Percentiles rank a stretch among this genome's conserved stretches.
Conservation (phyloP, 1,284 basidiomycete species). For the Hypsizygus ulmarius region DNA sequence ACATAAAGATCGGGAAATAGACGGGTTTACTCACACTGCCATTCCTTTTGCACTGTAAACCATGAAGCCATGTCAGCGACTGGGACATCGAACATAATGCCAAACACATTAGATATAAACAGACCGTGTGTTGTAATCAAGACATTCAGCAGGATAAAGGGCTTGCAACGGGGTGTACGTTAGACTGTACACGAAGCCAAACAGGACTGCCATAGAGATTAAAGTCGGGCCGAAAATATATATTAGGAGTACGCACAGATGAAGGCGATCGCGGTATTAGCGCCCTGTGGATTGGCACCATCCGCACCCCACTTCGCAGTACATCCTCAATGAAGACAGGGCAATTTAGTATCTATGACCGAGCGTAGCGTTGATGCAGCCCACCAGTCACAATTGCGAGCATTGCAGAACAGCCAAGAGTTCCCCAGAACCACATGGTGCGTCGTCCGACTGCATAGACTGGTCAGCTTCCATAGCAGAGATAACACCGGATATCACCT, state of each 20-base stretch:
- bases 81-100: not conserved
- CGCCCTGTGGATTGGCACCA: conserved; percentile 37
- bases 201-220: conserved; percentile 36
- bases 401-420: conserved; percentile 34
- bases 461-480: conserved; percentile 10
- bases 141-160: conserved; percentile 54
- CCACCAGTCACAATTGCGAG: conserved; percentile 40
- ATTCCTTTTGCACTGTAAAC: conserved; percentile 51
- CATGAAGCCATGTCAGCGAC: not conserved
- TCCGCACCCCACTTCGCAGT: conserved; percentile 39
- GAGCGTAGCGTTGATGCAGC: not conserved
- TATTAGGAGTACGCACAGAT: conserved; percentile 35
- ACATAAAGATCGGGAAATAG: not conserved
- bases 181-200: conserved; percentile 48
- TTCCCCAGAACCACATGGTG: conserved; percentile 47
- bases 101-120: conserved; percentile 1
- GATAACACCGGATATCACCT: conserved; percentile 16
- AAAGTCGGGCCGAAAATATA: conserved; percentile 25
- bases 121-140: conserved; percentile 52
- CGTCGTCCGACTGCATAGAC: conserved; percentile 35
- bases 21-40: conserved; percentile 32
- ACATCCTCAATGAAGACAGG: conserved; percentile 25
- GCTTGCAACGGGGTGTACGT: conserved; percentile 55
- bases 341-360: not conserved
- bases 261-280: conserved; percentile 43